Conservation (phyloP, 1,284 basidiomycete genomes). For the Cystobasidium sp. region DNA sequence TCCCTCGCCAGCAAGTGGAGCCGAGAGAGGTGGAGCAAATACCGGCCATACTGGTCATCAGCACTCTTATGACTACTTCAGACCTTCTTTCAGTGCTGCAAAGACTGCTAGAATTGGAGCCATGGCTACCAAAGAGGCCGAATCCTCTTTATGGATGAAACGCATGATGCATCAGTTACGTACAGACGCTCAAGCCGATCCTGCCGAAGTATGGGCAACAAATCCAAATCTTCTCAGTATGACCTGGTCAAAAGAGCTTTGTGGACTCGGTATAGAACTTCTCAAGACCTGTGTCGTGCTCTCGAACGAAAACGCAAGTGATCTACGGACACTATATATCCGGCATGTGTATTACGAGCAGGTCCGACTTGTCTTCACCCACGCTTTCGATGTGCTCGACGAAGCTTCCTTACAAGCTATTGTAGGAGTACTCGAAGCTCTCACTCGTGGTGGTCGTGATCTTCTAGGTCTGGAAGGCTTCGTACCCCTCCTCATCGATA, state of each 20-base stretch:
- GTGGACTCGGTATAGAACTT: conserved; percentile 20
- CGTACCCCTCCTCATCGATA: conserved; percentile 50
- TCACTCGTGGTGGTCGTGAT: conserved; percentile 51
- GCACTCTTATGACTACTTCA: not conserved
- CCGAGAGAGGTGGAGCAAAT: not conserved
- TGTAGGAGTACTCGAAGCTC: conserved; percentile 45
- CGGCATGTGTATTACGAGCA: conserved; percentile 38
- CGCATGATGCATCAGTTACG: conserved; percentile 10
- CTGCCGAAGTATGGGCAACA: conserved; percentile 21
- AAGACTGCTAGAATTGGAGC: conserved; percentile 26
- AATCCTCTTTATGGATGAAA: conserved; percentile 30
- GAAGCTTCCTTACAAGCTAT: conserved; percentile 46
- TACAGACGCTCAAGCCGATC: conserved; percentile 29
- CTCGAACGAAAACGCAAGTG: conserved; percentile 24
- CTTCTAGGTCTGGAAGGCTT: conserved; percentile 52
- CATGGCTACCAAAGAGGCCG: conserved; percentile 14
- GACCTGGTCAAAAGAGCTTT: conserved; percentile 14
- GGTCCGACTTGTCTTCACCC: conserved; percentile 9
- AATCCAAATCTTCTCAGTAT: conserved; percentile 20
- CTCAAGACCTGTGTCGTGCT: conserved; percentile 33
- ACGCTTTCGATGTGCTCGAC: conserved; percentile 41
- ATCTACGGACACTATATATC: conserved; percentile 19
- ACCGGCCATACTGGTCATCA: not conserved
- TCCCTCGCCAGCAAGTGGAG: not conserved
- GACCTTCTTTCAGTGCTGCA: conserved; percentile 15